These are phyloP conservation scores for Lactarius deliciosus DNA, from an alignment of 768 basidiomycete genomes.

Conservation along the genomic window DNA sequence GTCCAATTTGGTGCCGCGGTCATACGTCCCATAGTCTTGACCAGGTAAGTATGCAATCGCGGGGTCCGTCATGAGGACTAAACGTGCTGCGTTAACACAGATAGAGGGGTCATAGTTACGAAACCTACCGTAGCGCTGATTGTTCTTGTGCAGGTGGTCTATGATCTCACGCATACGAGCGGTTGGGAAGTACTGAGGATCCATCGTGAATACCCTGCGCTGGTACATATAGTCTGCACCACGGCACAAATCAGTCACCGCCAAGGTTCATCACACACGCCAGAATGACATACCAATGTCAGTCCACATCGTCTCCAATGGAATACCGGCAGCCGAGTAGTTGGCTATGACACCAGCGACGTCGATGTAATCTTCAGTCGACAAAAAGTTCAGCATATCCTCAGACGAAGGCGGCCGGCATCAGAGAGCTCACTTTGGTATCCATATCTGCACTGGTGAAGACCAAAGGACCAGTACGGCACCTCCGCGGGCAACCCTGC, in stretches of 20 bases:
- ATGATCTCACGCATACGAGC: slow-evolving; percentile 65
- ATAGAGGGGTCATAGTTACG: background rate
- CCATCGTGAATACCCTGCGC: slow-evolving; percentile 67
- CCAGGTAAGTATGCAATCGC: slow-evolving; percentile 56
- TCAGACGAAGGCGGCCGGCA: background rate
- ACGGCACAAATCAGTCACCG: background rate
- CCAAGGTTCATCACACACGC: background rate
- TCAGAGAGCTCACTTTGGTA: slow-evolving; percentile 49
- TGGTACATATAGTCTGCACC: slow-evolving; percentile 63
- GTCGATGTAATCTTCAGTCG: slow-evolving; percentile 52
- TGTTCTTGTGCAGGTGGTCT: slow-evolving; percentile 54
- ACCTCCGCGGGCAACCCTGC: slow-evolving; percentile 68
- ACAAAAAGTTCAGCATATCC: background rate
- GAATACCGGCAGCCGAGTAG: slow-evolving; percentile 60
- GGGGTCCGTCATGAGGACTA: slow-evolving; percentile 75
- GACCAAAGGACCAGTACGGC: slow-evolving; percentile 71
- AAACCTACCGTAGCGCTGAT: slow-evolving; percentile 55
- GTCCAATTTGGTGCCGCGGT: slow-evolving; percentile 52
- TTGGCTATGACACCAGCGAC: slow-evolving; percentile 61
- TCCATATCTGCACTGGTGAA: slow-evolving; percentile 74
- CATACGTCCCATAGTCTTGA: slow-evolving; percentile 51
- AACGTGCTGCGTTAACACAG: background rate
- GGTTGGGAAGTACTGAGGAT: slow-evolving; percentile 66
- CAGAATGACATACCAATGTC: slow-evolving; percentile 52
- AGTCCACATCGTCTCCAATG: slow-evolving; percentile 79